Evolutionary conservation across 352 stramenopile species (phyloP).

Genomic region (Globisporangium mamillatum): DNA sequence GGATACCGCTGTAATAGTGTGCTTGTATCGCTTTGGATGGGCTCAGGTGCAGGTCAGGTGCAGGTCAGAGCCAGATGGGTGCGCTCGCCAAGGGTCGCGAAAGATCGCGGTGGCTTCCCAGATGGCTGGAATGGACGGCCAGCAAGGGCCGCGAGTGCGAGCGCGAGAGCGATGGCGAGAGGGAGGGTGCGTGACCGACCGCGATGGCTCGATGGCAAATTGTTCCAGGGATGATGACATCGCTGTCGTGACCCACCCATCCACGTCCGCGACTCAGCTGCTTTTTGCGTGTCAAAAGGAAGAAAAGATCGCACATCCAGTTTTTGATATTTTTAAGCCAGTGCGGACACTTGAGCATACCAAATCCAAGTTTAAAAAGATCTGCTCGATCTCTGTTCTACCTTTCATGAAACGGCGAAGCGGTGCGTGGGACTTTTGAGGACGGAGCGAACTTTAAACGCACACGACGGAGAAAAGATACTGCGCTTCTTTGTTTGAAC

Average conservation of each 20-base stretch:
- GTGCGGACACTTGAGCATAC: conserved; percentile 5
- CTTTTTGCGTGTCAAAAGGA: conserved; percentile 7
- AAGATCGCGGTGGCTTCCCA: conserved; percentile 4
- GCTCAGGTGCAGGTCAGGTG: background rate
- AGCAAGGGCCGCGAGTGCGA: background rate
- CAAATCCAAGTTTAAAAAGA: background rate
- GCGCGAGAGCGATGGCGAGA: too few relatives aligned
- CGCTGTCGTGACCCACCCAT: background rate
- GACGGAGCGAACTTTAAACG: conserved; percentile 11
- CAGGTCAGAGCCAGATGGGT: conserved; percentile 1
- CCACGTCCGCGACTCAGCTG: conserved; percentile 8
- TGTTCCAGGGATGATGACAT: conserved; percentile 16
- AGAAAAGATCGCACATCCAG: background rate
- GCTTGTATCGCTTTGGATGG: background rate
- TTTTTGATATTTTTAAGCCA: background rate
- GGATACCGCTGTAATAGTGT: background rate
- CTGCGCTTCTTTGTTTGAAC: background rate
- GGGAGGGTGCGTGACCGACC: background rate
- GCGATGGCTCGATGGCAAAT: background rate
- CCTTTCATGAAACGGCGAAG: conserved; percentile 9
- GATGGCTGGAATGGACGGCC: background rate
- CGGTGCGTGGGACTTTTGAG: conserved; percentile 18
- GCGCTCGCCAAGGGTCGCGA: conserved; percentile 6
- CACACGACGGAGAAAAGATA: background rate
- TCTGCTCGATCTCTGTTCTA: conserved; percentile 4